Conservation (phyloP, 805 yeast genomes). For the Metschnikowia hibisci region DNA sequence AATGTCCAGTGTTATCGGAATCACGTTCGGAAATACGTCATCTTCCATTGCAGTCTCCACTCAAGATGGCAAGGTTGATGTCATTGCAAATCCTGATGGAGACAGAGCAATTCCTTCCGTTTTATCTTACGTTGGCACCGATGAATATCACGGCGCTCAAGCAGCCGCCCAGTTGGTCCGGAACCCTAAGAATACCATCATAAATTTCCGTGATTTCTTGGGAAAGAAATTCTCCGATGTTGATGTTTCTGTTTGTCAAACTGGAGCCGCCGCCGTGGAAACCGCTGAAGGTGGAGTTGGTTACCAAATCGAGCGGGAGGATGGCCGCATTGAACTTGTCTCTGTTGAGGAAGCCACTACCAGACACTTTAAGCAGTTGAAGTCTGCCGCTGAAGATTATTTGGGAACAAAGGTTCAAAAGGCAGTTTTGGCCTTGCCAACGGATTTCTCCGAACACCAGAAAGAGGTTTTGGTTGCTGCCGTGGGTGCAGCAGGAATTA, state of each 20-base stretch:
- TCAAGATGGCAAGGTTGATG: slow-evolving; percentile 88
- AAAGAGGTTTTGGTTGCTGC: slow-evolving; percentile 57
- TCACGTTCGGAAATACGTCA: slow-evolving; percentile 94
- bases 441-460: slow-evolving; percentile 76
- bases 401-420: slow-evolving; percentile 78
- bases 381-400: slow-evolving; percentile 88
- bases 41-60: slow-evolving; percentile 88
- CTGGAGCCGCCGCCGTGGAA: slow-evolving; percentile 59
- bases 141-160: slow-evolving; percentile 97
- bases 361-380: slow-evolving; percentile 80
- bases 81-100: slow-evolving; percentile 98
- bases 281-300: slow-evolving; percentile 62
- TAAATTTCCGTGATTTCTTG: slow-evolving; percentile 89
- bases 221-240: slow-evolving; percentile 71
- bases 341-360: slow-evolving; percentile 74
- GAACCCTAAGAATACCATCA: slow-evolving; percentile 80
- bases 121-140: slow-evolving; percentile 85
- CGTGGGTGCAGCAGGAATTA: slow-evolving; percentile 68
- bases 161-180: slow-evolving; percentile 90
- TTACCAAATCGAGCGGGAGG: slow-evolving; percentile 54
- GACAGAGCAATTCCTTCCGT: slow-evolving; percentile 95
- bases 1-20: slow-evolving; percentile 70
- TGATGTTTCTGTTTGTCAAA: slow-evolving; percentile 55
- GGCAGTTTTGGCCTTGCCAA: slow-evolving; percentile 86
- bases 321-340: slow-evolving; percentile 49